Evolutionary conservation across 140 eudicot species (phyloP).

Genomic region (Oenanthe javanica): DNA sequence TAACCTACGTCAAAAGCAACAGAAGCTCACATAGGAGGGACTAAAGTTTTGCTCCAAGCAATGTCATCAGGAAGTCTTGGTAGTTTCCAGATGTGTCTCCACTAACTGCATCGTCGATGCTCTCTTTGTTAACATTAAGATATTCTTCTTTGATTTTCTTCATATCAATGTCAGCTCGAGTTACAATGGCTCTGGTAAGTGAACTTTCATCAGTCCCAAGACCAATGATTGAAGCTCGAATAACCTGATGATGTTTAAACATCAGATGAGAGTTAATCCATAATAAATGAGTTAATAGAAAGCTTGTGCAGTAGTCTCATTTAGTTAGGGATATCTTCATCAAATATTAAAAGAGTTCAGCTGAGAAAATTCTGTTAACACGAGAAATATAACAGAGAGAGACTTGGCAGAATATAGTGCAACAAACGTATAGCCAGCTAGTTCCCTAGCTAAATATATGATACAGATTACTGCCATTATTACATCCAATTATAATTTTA

Average conservation of each 20-base stretch:
- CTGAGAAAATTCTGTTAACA: background rate
- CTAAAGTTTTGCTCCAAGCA: constrained; percentile 39
- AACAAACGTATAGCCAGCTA: background rate
- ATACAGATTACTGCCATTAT: background rate
- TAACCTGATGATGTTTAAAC: constrained; percentile 25
- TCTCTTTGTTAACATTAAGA: constrained; percentile 20
- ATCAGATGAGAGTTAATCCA: background rate
- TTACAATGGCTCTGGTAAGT: constrained; percentile 46
- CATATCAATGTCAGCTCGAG: constrained; percentile 64
- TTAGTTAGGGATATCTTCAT: background rate
- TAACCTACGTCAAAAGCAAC: background rate
- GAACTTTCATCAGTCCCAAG: constrained; percentile 72
- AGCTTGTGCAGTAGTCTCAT: background rate
- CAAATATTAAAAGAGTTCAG: background rate
- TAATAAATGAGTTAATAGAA: background rate
- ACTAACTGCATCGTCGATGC: constrained; percentile 39
- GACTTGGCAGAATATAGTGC: background rate
- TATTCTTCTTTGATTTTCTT: constrained; percentile 39
- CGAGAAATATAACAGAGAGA: background rate
- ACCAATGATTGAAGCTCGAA: constrained; percentile 38
- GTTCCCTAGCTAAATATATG: background rate
- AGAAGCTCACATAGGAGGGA: background rate
- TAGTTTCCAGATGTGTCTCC: constrained; percentile 58
- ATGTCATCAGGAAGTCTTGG: constrained; percentile 37
- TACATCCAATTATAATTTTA: background rate